Evolutionary conservation across 179 eudicot genomes (phyloP).

Genomic region (Silene noctiflora): DNA sequence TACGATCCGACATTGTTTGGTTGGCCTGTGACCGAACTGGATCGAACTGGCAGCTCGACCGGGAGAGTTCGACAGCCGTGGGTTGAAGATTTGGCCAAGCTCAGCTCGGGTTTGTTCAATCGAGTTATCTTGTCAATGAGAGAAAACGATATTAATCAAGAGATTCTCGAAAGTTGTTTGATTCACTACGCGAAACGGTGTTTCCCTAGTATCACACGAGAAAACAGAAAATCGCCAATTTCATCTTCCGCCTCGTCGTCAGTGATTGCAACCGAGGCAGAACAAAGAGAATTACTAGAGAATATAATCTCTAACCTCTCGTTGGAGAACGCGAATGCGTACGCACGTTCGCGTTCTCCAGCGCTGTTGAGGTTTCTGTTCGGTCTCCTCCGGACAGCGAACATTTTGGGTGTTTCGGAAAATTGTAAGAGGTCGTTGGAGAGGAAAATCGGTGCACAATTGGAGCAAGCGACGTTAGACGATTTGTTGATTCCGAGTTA

Average conservation of each 20-base stretch:
- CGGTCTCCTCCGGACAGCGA: constrained; percentile 74
- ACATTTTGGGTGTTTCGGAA: constrained; percentile 60
- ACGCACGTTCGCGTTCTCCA: constrained; percentile 31
- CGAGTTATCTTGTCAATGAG: constrained; percentile 56
- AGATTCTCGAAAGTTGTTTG: constrained; percentile 64
- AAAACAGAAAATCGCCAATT: constrained; percentile 37
- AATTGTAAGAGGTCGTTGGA: constrained; percentile 47
- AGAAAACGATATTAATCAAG: constrained; percentile 45
- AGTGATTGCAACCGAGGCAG: constrained; percentile 51
- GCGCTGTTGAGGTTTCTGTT: constrained; percentile 43
- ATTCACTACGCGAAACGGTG: constrained; percentile 55
- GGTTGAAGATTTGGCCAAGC: constrained; percentile 60
- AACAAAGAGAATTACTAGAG: constrained; percentile 73
- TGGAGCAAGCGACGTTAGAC: constrained; percentile 76
- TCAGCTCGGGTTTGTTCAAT: constrained; percentile 47
- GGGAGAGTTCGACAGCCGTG: constrained; percentile 36
- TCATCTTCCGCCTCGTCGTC: constrained; percentile 31
- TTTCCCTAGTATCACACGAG: constrained; percentile 68
- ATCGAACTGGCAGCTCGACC: not conserved
- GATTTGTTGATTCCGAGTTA: constrained; percentile 91
- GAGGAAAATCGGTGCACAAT: constrained; percentile 68
- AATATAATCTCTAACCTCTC: constrained; percentile 50
- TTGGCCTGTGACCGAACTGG: constrained; percentile 70
- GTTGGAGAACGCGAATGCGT: constrained; percentile 21
- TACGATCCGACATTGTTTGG: constrained; percentile 77